Percentiles rank a stretch among this genome's conserved stretches.
These are phyloP conservation scores for Hericium alpestre DNA, from an alignment of 768 basidiomycete species.

Conservation along the genomic window DNA sequence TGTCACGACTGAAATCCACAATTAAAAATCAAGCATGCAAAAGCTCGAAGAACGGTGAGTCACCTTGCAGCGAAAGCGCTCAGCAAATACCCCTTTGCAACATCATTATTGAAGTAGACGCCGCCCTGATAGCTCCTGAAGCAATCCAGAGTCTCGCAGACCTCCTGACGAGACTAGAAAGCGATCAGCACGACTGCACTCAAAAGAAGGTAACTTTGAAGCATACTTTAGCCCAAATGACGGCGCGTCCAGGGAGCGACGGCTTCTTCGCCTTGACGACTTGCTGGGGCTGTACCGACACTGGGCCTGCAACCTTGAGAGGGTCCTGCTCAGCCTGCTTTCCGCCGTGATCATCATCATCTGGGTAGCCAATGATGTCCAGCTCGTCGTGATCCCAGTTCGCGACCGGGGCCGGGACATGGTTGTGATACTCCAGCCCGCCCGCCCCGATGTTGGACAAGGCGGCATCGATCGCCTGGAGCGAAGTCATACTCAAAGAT, in stretches of 20 bases:
- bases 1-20: constrained; percentile 45
- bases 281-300: background rate
- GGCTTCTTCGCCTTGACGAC: constrained; percentile 12
- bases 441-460: background rate
- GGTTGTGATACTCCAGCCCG: background rate
- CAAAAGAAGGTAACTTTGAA: background rate
- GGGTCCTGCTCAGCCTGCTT: background rate
- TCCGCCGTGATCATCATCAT: background rate
- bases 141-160: constrained; percentile 71
- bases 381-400: background rate
- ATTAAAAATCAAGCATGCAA: constrained; percentile 6
- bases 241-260: constrained; percentile 20
- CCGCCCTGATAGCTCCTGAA: constrained; percentile 73
- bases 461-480: background rate
- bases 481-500: background rate
- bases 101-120: constrained; percentile 53
- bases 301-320: background rate
- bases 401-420: background rate
- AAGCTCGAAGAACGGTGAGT: constrained; percentile 8
- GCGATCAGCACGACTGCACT: constrained; percentile 1
- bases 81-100: constrained; percentile 68
- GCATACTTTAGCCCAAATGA: constrained; percentile 35
- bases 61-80: constrained; percentile 62
- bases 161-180: constrained; percentile 65
- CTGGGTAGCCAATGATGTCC: background rate